Conservation (phyloP, 306 rosid genomes). For the Begonia loranthoides region DNA sequence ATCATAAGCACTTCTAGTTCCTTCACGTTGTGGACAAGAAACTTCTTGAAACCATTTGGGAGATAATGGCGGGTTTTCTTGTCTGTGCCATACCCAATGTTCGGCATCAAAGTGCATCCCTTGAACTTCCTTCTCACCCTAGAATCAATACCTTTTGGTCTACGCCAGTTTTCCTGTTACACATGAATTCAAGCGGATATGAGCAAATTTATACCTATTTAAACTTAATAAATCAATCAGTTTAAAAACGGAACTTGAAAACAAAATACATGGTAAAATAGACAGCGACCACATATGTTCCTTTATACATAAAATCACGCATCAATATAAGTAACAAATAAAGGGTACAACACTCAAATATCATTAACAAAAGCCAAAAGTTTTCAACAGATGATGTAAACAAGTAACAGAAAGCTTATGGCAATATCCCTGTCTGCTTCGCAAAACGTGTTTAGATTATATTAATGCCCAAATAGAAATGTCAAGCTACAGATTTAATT, state of each 20-base stretch:
- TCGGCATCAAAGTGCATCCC: constrained; percentile 70
- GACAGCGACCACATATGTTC: not conserved
- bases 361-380: no score
- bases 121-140: constrained; percentile 84
- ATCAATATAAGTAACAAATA: not conserved
- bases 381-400: not conserved
- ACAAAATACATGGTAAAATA: not conserved
- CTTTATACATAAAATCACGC: not conserved
- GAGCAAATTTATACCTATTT: no score
- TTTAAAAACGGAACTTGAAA: not conserved
- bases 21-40: constrained; percentile 43
- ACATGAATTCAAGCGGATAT: no score
- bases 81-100: constrained; percentile 65
- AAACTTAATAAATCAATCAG: not conserved
- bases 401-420: not conserved
- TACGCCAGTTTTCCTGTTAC: constrained; percentile 51
- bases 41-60: constrained; percentile 71
- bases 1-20: constrained; percentile 68
- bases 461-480: no score
- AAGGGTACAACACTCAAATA: no score
- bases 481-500: no score
- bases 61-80: constrained; percentile 70
- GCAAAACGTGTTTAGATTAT: not conserved
- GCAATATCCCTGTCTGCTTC: not conserved
- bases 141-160: constrained; percentile 84